Evolutionary conservation across 768 basidiomycete genomes (phyloP).

Genomic region (Dacryopinax spathularia): DNA sequence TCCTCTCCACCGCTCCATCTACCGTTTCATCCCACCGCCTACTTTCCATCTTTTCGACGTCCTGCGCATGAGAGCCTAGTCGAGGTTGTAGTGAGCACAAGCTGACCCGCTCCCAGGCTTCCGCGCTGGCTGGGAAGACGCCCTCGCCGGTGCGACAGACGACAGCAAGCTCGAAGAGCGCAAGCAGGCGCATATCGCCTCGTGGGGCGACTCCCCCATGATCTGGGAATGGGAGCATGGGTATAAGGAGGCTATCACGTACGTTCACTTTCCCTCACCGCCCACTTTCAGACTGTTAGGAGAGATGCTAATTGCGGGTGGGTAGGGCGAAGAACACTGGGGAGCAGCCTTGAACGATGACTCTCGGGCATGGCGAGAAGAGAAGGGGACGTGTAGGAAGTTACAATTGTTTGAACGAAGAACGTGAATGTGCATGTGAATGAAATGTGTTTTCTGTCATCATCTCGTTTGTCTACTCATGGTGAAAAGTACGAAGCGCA

Average conservation of each 20-base stretch:
- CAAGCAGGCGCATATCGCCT: background rate
- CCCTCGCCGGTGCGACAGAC: background rate
- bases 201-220: background rate
- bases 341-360: background rate
- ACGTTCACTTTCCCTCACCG: background rate
- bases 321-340: background rate
- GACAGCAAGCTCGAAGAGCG: background rate
- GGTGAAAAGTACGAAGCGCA: no score
- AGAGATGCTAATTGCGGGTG: background rate
- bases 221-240: background rate
- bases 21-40: background rate
- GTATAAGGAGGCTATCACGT: slow-evolving; percentile 2
- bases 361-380: background rate
- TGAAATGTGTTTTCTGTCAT: background rate
- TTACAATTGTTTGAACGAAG: background rate
- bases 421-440: background rate
- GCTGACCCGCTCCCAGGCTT: background rate
- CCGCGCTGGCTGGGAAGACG: background rate
- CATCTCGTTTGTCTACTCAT: no score
- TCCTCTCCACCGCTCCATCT: no score
- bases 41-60: background rate
- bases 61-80: background rate
- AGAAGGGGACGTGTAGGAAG: background rate
- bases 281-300: no score
- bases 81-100: background rate